Evolutionary conservation across 1,139 yeast species (phyloP), one percentile per base, ranked within the genome.

Genomic region (Nematodospora anomalae): DNA sequence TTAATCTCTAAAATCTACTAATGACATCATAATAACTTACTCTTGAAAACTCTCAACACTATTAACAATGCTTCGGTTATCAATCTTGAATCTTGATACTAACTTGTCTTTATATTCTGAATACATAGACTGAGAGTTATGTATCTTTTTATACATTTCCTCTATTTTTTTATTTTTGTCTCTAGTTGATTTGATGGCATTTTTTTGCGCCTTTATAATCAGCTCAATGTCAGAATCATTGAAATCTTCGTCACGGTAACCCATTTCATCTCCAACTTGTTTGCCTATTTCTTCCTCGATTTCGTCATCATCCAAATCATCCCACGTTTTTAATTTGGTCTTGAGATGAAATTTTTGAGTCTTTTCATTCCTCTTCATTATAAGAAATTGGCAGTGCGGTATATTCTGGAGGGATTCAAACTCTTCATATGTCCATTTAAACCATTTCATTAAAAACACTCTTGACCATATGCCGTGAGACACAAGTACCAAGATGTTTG

Each of bases 381-480:
- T 74, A 28, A 89, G 67, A 55, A 84, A 83, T 46, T 82, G 79
- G 52, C 96, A 90, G 57, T 89, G 94, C 1, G 89, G 90, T 12
- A 89, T 79, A 55, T 89, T 89, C 41, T 83, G 74, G 46, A 89
- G 69, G 29, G 82, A 72, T 60, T 89, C 97, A 60, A 88, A 89
- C 59, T 83, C 81, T 57, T 89, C 96, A 54, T 83, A 90, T 2
- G 84, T 74, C 96, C 97, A 89, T 38, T 95, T 67, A 56, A 80
- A 89, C 96, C 96, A 83, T 53, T 88, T 85, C 92, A 89, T 88
- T 32, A 89, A 59, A 52, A 89, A 89, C 10, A 88, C 96, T 30
- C 97, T 67, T 4, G 95, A 86, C 94, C 95, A 88, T 13, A 89
- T 86, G 6, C 97, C 97, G 57, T 89, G 97, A 2, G 96, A 83